Base-by-base conservation (phyloP, 2,329 filamentous ascomycete species). In the Ambrosiella beaveri region DNA sequence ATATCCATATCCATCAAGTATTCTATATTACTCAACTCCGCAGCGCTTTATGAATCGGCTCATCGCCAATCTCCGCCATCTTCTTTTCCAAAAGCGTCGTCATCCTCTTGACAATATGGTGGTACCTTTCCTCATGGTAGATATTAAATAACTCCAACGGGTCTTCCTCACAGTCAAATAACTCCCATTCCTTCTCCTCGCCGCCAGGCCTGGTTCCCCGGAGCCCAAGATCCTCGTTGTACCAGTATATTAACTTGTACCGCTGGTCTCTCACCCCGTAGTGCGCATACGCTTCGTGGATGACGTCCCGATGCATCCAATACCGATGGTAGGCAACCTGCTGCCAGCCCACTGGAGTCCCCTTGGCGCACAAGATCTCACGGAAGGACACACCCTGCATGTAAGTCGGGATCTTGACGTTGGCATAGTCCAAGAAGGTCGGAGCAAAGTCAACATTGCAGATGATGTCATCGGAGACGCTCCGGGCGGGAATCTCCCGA, bases 31-130 rank as follows among this genome's bases (percentile, higher is more conserved):
- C 2, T 6, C 44, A 15, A 47, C n/a, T 15, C n/a, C 2, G 44
- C 27, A 35, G 37, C 7, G 9, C n/a, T 15, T 39, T 39, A 58
- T 71, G 69, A 7, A 68, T 65, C 3, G 70, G 69, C 56, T 71
- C 71, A 62, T 77, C 75, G 0, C 75, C 75, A 65, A 77, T 77
- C 61, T 76, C 71, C 2, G 63, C 66, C 75, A 78, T 78, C 68
- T 78, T 78, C 4, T 65, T 62, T 59, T 76, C 73, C 44, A 76
- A 58, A 61, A 72, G 60, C 52, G 40, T 57, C 0, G 67, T 74
- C 73, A 76, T 75, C 0, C 63, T 57, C 58, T 61, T 61, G 0
- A 74, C 69, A 1, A 73, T 65, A 1, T 69, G 64, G 4, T 53
- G 38, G 61, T 75, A 75, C 44, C 64, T 62, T 0, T 65, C 59